Evolutionary conservation across 2,329 filamentous ascomycete genomes (phyloP).

Genomic region (Aureobasidium leucospermi): DNA sequence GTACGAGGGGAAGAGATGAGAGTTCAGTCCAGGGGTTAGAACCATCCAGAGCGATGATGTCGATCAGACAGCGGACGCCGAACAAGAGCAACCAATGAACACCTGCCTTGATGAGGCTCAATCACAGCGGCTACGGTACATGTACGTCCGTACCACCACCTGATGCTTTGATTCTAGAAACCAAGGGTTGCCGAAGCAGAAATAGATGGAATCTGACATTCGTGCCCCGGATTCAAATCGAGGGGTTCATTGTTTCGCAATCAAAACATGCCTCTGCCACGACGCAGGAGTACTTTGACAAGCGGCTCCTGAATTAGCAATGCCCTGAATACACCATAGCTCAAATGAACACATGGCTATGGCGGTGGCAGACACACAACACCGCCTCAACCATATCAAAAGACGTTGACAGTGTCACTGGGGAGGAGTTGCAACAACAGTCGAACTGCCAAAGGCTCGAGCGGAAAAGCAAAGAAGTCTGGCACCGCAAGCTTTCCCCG

Average conservation of each 20-base stretch:
- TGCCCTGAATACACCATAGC: background rate
- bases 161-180: background rate
- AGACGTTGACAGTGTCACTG: constrained; percentile 4
- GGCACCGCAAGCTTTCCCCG: constrained; percentile 7
- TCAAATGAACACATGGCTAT: constrained; percentile 11
- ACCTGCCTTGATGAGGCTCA: constrained; percentile 5
- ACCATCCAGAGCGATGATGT: background rate
- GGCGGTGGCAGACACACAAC: constrained; percentile 3
- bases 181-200: background rate
- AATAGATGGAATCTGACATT: constrained; percentile 8
- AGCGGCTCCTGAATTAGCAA: constrained; percentile 10
- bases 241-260: constrained; percentile 12
- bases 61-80: constrained; percentile 2
- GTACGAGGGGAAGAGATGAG: constrained; percentile 1
- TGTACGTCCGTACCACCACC: background rate
- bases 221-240: background rate
- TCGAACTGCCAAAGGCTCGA: background rate
- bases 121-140: background rate
- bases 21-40: background rate
- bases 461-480: constrained; percentile 1
- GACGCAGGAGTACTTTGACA: background rate
- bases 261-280: constrained; percentile 9
- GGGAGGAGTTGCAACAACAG: background rate
- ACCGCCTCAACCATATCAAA: background rate
- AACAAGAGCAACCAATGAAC: background rate